Base-by-base conservation (phyloP, 192 early-diverging fungal genomes). In the Dimargaris cristalligena region DNA sequence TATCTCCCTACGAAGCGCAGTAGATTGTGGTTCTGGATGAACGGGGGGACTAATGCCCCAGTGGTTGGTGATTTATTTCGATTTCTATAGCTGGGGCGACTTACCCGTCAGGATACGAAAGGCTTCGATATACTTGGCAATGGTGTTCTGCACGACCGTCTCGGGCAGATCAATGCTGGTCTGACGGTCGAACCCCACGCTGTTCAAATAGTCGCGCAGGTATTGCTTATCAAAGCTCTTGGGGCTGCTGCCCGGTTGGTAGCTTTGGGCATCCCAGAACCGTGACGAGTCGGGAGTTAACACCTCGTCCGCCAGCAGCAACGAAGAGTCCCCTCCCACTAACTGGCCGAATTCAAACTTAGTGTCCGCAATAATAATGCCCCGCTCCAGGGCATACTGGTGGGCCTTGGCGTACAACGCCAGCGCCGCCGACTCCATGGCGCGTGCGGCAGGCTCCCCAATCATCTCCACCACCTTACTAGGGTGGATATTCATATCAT, bases 401-500 rank as follows among this genome's bases (percentile, higher is more conserved):
- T 82, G 80, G 1, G 96, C 96, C 75, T 80, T 60, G 14, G 49
- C 74, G 74, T 99, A 99, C 29, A 99, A 69, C 26, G 80, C 76
- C 31, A 93, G 32, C 0, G 94, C 86, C 18, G 77, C 64, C 57
- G 82, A 69, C 13, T 78, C 80, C 60, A 99, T 78, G 63, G 90
- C 71, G 23, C 80, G 69, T 2, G 94, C 87, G 61, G 78, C 74
- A 34, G 82, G 71, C 47, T 79, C 75, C 23, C 96, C 96, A 61
- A 99, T 83, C 50, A 97, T 84, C 31, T 71, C 87, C 9, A 81
- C 80, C 80, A 82, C 75, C 67, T 87, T 88, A 67, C 74, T 78
- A 22, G 97, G 97, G 63, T 97, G 92, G 62, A 99, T 99, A 73
- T 97, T 97, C 62, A 95, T 91, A 69, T 99, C 91, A 59, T 99